A percentile compares a stretch with the other conserved stretches of the same genome.
Evolutionary conservation across 2,329 filamentous ascomycete species (phyloP).

Genomic region (Xylaria polymorpha): DNA sequence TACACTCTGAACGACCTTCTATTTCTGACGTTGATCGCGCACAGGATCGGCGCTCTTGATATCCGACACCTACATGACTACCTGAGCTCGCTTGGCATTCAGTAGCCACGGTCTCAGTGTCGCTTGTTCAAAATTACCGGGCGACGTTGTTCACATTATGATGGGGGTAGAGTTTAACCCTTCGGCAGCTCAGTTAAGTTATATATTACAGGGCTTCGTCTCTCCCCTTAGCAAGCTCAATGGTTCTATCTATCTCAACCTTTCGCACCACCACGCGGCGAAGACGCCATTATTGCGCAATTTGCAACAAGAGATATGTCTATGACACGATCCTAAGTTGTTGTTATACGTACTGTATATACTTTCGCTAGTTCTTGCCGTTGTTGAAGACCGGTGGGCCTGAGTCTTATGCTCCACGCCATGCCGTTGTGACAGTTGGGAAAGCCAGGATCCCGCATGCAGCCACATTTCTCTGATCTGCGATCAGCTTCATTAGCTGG

Average conservation of each 20-base stretch:
- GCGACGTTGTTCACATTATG: too few relatives aligned
- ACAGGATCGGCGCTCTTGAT: background rate
- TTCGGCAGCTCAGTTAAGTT: background rate
- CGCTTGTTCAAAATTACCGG: background rate
- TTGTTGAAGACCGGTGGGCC: background rate
- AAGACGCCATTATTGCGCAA: background rate
- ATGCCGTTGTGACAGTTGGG: background rate
- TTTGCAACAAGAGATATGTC: background rate
- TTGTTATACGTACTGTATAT: background rate
- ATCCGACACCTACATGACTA: background rate
- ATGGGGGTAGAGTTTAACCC: background rate
- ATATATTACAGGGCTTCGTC: background rate
- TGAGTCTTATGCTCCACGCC: background rate
- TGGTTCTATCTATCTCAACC: background rate
- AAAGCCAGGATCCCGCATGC: background rate
- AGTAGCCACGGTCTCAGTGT: background rate
- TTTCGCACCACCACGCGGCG: background rate
- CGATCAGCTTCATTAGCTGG: background rate
- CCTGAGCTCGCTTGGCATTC: background rate
- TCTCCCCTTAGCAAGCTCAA: background rate
- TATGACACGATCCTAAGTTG: background rate
- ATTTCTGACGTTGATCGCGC: background rate
- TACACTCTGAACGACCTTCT: background rate
- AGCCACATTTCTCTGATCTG: conserved; percentile 6
- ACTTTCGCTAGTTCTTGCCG: background rate